Evolutionary conservation across 495 filamentous ascomycete genomes (phyloP).

Genomic region (Aspergillus carlsbadensis): DNA sequence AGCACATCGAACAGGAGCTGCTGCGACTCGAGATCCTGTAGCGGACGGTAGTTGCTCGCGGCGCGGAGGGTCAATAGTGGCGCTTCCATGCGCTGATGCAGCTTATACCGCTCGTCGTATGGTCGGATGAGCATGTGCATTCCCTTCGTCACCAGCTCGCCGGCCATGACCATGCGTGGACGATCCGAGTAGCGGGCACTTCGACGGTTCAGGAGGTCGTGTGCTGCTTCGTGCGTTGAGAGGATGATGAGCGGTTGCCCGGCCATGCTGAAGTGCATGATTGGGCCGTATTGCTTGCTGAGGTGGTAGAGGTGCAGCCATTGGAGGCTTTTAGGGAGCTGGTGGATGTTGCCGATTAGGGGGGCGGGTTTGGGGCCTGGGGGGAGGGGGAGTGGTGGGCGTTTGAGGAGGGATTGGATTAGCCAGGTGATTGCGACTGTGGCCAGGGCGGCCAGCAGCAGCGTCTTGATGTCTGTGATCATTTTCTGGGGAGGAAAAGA

Average conservation of each 20-base stretch:
- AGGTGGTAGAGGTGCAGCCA: constrained; percentile 23
- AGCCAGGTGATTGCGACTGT: neutral
- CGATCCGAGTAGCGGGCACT: constrained; percentile 22
- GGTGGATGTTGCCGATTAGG: constrained; percentile 30
- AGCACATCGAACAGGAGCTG: constrained; percentile 25
- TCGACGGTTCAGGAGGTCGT: constrained; percentile 28
- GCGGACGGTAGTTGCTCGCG: constrained; percentile 31
- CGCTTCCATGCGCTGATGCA: constrained; percentile 31
- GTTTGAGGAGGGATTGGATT: neutral
- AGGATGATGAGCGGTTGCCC: constrained; percentile 13
- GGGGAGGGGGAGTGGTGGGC: constrained; percentile 9
- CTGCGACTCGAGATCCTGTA: constrained; percentile 39
- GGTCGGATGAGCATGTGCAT: constrained; percentile 44
- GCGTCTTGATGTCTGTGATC: neutral
- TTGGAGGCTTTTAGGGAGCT: constrained; percentile 13
- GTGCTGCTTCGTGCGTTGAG: constrained; percentile 10
- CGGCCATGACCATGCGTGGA: constrained; percentile 24
- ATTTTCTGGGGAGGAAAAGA: neutral
- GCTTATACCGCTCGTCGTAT: constrained; percentile 39
- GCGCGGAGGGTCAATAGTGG: constrained; percentile 34
- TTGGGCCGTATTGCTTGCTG: constrained; percentile 28
- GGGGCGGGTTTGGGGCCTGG: constrained; percentile 32
- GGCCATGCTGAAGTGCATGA: constrained; percentile 21
- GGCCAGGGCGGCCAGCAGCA: neutral
- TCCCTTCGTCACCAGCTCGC: constrained; percentile 16